Conservation (phyloP, 2,329 filamentous ascomycete species). For the Aaosphaeria pasadenensis region DNA sequence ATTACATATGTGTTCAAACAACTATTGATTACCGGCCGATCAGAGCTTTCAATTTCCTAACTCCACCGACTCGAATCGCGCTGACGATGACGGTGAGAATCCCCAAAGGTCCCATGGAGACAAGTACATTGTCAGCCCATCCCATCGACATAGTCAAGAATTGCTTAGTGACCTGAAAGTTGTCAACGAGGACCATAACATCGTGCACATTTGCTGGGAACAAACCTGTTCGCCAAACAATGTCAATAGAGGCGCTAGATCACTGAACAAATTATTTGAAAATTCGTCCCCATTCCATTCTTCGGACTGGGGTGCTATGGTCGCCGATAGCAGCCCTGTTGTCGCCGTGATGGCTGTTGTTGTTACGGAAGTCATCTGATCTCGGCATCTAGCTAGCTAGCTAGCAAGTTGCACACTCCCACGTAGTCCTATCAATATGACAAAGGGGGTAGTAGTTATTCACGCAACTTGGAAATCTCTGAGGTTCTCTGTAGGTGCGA, state of each 20-base stretch:
- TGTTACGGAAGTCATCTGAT: too few relatives aligned
- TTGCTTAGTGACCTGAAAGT: conserved; percentile 31
- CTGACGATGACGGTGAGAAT: conserved; percentile 20
- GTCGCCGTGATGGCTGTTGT: too few relatives aligned
- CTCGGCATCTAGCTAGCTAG: too few relatives aligned
- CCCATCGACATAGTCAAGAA: conserved; percentile 36
- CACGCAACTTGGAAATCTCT: too few relatives aligned
- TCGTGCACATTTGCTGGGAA: too few relatives aligned
- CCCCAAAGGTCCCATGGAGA: conserved; percentile 23
- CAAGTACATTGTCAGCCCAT: conserved; percentile 16
- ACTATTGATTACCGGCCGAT: conserved; percentile 17
- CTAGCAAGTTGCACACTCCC: too few relatives aligned
- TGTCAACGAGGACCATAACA: too few relatives aligned
- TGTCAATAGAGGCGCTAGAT: conserved; percentile 32
- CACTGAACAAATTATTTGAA: conserved; percentile 1
- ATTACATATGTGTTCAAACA: neutral
- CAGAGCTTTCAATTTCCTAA: conserved; percentile 7
- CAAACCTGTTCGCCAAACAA: conserved; percentile 36
- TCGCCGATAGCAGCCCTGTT: too few relatives aligned
- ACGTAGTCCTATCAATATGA: too few relatives aligned
- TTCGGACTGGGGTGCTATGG: neutral
- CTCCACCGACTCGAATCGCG: conserved; percentile 21
- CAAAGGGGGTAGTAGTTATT: too few relatives aligned
- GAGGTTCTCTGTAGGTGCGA: too few relatives aligned
- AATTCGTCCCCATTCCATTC: neutral